Evolutionary conservation across 2,329 filamentous ascomycete genomes (phyloP), one percentile per base, ranked within the genome.

Genomic region (Alternaria sp.): DNA sequence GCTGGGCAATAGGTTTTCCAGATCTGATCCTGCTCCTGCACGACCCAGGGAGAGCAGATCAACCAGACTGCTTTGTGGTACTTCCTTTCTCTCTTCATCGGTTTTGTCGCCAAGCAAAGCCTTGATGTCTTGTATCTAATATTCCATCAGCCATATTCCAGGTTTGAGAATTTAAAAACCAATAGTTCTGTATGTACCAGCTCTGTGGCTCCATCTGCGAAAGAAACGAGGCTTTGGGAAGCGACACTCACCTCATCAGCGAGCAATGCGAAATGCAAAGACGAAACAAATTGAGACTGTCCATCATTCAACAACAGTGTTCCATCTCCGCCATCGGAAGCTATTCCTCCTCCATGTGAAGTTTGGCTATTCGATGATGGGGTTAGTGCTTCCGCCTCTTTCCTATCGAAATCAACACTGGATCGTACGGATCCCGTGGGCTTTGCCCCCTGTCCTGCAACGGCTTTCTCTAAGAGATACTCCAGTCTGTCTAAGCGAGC

Each of bases 251-350:
- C 77, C 70, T 79, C 77, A 18, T 79, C 78, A 38, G 78, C 76
- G 40, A 79, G 64, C n/a, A 79, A 63, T 18, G 78, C 75, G 60
- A 75, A 79, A 52, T 79, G 78, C n/a, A 79, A 62, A 30, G 78
- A 78, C 5, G 78, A 79, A 2, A 79, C 78, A 53, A 79, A 79
- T 28, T 79, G 74, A n/a, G 75, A 74, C 38, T 78, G 72, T 11
- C 76, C 76, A 30, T 74, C 76, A 36, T 79, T 77, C 7, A 79
- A 60, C 16, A 79, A 60, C 6, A 79, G 59, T 8, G 75, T 79
- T 5, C 78, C 78, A 57, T 79, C 71, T 34, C 74, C 68, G 46
- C 73, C 74, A 54, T 79, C 78, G 16, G 72, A 74, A 43, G 76
- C 73, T 18, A 78, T 78, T 7, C 77, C 76, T n/a, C 68, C 72